phyloP scores from a whole-genome alignment of 257 asterid genomes.

The Eucommia ulmoides region DNA sequence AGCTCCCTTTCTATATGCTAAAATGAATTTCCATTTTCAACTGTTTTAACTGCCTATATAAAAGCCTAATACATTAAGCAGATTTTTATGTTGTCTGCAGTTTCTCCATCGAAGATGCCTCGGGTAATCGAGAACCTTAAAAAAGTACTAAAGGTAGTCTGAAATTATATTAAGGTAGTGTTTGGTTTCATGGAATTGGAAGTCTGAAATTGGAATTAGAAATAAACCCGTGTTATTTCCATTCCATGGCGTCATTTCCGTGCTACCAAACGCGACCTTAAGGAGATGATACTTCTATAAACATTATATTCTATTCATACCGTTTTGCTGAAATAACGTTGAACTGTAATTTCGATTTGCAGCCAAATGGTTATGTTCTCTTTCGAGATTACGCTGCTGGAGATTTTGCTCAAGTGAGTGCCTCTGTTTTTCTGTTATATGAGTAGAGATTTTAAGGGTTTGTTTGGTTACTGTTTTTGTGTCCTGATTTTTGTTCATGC shows the following conservation, averaged over 20 bases:
- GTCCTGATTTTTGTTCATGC: no score
- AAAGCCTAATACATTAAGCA: constrained; percentile 24
- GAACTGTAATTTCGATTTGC: constrained; percentile 17
- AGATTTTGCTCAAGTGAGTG: constrained; percentile 31
- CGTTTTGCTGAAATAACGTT: constrained; percentile 12
- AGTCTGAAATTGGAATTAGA: neutral
- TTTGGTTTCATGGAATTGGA: no score
- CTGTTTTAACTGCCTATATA: constrained; percentile 1
- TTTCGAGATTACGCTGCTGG: constrained; percentile 72
- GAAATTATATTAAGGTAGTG: no score
- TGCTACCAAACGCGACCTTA: no score
- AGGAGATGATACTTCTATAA: neutral
- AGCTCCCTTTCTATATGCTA: neutral
- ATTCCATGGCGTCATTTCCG: neutral
- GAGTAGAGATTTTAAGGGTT: no score
- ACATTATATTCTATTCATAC: neutral
- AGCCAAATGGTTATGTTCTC: constrained; percentile 74
- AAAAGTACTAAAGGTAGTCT: constrained; percentile 62
- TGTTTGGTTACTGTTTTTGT: no score
- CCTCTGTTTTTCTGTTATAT: no score
- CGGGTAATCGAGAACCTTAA: constrained; percentile 47
- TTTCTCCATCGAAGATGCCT: constrained; percentile 74
- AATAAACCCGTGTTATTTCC: constrained; percentile 1
- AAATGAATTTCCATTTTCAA: neutral
- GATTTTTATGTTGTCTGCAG: constrained; percentile 83